Base-by-base conservation (phyloP, 805 yeast genomes). In the Saturnispora sanitii region DNA sequence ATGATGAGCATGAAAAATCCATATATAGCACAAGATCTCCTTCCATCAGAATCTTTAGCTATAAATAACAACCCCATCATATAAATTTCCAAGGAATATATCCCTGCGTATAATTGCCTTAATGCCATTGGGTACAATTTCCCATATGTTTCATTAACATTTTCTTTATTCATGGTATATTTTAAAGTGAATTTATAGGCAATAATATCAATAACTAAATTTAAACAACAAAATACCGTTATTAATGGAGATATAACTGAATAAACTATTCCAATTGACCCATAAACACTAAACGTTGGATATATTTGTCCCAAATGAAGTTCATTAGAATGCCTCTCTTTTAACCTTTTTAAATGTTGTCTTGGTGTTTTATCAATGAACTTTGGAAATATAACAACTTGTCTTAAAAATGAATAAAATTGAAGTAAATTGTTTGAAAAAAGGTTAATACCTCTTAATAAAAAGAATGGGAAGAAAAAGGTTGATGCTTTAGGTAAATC, bases 401-500 rank as follows among this genome's bases (percentile, higher is more conserved):
- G 63, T 19, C 62, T 54, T 4, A 74, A 44, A 32, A 87, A 64
- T 16, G 68, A 71, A 40, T 68, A 71, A 15, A 75, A 61, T 51
- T 82, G 79, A 29, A 87, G 53, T 31, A 88, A 65, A 45, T 77
- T 77, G 43, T 75, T 76, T 0, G 95, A 95, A 46, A 81, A 74
- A 41, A 82, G 75, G 1, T 88, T 73, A 42, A 87, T 62, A 0
- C 94, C 90, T 58, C 82, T 79, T 26, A 87, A 66, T 0, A 84
- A 61, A 29, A 86, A 64, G 52, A 80, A 85, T 3, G 88, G 82
- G 56, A 79, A 79, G 61, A 87, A 88, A 54, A 88, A 87, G 33
- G 79, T 83, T 1, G 95, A 80, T 19, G 94, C 82, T 53, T 82
- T 82, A 0, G 96, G 95, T 27, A 88, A 66, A 50, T 86, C 83